These are phyloP conservation scores for Podospora australis DNA, from an alignment of 495 filamentous ascomycete genomes.

Conservation along the genomic window DNA sequence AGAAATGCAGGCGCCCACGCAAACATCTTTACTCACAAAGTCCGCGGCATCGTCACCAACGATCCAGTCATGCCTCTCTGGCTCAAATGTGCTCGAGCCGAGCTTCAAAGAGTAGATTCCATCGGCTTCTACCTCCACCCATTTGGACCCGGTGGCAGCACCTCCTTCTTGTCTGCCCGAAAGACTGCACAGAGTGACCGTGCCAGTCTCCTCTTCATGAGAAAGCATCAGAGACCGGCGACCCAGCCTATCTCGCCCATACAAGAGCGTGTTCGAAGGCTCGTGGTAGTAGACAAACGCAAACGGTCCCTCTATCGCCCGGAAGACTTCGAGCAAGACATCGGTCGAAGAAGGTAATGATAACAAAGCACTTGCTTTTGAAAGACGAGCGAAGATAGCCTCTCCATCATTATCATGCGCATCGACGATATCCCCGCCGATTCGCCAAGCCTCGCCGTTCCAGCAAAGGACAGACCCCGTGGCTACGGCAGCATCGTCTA, in stretches of 20 bases:
- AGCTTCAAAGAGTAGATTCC: constrained; percentile 66
- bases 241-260: constrained; percentile 79
- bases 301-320: constrained; percentile 73
- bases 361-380: constrained; percentile 20
- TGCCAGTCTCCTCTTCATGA: constrained; percentile 33
- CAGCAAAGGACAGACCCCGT: constrained; percentile 80
- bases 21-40: constrained; percentile 39
- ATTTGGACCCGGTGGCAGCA: too few relatives aligned
- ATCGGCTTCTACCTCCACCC: constrained; percentile 77
- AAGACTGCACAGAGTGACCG: constrained; percentile 68
- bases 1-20: too few relatives aligned
- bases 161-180: constrained; percentile 50
- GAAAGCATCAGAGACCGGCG: constrained; percentile 69
- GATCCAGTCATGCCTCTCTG: constrained; percentile 20
- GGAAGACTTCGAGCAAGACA: constrained; percentile 47
- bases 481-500: constrained; percentile 42
- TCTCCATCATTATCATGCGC: constrained; percentile 73
- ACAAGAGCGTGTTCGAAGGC: constrained; percentile 55
- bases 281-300: constrained; percentile 86
- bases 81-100: not conserved
- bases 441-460: constrained; percentile 97
- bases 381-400: constrained; percentile 57
- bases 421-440: constrained; percentile 46
- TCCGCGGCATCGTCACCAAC: constrained; percentile 11
- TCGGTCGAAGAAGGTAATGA: too few relatives aligned